Evolutionary conservation across 2,329 filamentous ascomycete species (phyloP).

Genomic region (Botryotinia calthae): DNA sequence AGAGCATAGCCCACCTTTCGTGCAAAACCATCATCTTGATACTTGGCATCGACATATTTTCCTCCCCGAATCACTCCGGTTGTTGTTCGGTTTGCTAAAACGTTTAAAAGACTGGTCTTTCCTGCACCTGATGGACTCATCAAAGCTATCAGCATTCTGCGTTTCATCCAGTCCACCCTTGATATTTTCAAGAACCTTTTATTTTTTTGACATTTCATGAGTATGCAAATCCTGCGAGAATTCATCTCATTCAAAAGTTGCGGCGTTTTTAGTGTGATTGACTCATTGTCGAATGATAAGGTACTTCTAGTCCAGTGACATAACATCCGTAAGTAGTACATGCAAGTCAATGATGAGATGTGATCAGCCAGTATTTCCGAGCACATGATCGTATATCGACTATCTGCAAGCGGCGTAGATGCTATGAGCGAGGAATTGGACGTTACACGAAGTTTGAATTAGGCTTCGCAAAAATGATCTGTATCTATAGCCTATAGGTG

Average conservation of each 20-base stretch:
- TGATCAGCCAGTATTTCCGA: background rate
- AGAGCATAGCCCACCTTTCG: constrained; percentile 75
- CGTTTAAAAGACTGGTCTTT: constrained; percentile 60
- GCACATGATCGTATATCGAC: background rate
- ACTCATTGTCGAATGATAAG: background rate
- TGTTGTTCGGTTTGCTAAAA: constrained; percentile 61
- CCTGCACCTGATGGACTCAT: constrained; percentile 56
- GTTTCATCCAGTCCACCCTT: constrained; percentile 77
- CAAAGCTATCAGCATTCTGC: constrained; percentile 64
- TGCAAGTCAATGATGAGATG: too few species aligned
- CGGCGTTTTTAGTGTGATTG: background rate
- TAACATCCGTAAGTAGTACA: too few species aligned
- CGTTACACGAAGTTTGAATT: too few species aligned
- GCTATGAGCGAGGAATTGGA: background rate
- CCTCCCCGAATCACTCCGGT: constrained; percentile 87
- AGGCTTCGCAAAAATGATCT: too few species aligned
- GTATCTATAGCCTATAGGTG: too few species aligned
- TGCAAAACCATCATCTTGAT: constrained; percentile 78
- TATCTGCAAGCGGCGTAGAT: background rate
- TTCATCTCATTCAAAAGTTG: background rate
- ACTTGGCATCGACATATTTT: constrained; percentile 65
- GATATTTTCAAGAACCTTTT: constrained; percentile 65
- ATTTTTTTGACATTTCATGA: background rate
- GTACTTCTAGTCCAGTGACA: too few species aligned
- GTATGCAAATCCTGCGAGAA: background rate